Percentiles rank a stretch among this genome's conserved stretches.
These are phyloP conservation scores for Ophioceras dolichostomum DNA, from an alignment of 2,329 filamentous ascomycete species.

Conservation along the genomic window DNA sequence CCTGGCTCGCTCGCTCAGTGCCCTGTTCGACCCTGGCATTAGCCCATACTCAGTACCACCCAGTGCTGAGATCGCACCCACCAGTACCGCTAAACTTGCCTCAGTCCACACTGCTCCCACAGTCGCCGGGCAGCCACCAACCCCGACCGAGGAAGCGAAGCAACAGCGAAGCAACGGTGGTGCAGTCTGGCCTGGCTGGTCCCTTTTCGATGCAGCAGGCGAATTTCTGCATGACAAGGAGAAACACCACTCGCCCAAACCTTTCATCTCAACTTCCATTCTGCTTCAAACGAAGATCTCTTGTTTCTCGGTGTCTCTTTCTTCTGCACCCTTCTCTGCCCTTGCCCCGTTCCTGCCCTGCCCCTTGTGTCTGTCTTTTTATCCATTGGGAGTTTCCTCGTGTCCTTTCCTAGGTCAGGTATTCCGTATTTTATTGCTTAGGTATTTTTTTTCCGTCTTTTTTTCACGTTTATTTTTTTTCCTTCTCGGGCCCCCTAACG, in stretches of 20 bases:
- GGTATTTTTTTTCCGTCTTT: slow-evolving; percentile 4
- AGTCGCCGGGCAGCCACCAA: too few species aligned
- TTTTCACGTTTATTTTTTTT: neutral
- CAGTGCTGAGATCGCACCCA: too few species aligned
- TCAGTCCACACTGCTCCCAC: too few species aligned
- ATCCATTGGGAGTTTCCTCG: neutral
- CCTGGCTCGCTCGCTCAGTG: too few species aligned
- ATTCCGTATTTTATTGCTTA: too few species aligned
- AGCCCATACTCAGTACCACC: too few species aligned
- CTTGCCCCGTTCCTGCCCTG: neutral
- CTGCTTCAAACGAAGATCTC: slow-evolving; percentile 1
- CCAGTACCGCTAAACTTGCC: too few species aligned
- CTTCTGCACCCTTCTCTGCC: neutral
- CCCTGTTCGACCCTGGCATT: too few species aligned
- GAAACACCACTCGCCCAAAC: neutral
- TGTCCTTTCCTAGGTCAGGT: neutral
- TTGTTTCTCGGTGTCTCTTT: slow-evolving; percentile 2
- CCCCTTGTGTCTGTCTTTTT: slow-evolving; percentile 2
- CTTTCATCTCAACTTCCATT: slow-evolving; percentile 3
- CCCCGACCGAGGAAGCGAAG: neutral
- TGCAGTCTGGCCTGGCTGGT: neutral
- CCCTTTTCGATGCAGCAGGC: slow-evolving; percentile 2
- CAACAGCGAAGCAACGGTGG: neutral
- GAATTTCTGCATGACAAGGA: neutral
- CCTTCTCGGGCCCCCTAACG: too few species aligned